Base-by-base conservation (phyloP, 2,329 filamentous ascomycete genomes). In the Penicillium griseofulvum region DNA sequence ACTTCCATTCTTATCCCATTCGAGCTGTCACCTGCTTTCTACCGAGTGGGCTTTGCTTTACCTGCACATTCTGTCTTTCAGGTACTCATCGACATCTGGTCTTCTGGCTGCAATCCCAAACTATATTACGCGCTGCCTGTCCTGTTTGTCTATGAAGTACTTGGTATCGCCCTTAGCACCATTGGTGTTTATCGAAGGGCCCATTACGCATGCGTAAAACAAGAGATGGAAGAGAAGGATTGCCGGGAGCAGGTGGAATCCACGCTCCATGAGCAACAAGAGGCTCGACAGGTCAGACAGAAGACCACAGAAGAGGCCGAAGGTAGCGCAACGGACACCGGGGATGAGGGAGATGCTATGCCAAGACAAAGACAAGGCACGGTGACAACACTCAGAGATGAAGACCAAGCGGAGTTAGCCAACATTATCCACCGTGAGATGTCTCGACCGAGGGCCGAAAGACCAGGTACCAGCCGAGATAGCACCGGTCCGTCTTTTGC, bases 11-110 rank as follows among this genome's bases (percentile, higher is more conserved):
- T 80, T 17, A 65, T 75, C 7, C 78, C 78, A 0, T 73, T 80
- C 16, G 74, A 77, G 49, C 63, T 80, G 1, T 70, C 70, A 0
- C 68, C 78, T 0, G 72, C 55, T 0, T 80, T 79, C 51, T 80
- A 75, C 56, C 66, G 63, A 43, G 68, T 75, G 59, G 73, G 71
- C 6, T 75, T 76, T 43, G 69, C 67, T 0, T 61, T 78, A 1
- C 77, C 78, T 1, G 72, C 75, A 3, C 70, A 78, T 56, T 66
- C 73, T 31, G 63, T 73, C 12, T 80, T 76, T 58, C 68, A 75
- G 47, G 55, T 75, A 0, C 63, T 80, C 11, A 61, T 76, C 3
- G 70, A 78, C 41, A 75, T 79, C 45, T 80, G 76, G 76, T 74
- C 73, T 1, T 56, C 68, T 5, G 75, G 77, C 0, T 78, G 74